Percentiles rank a stretch among this genome's conserved stretches.
Conservation (phyloP, 2,329 filamentous ascomycete genomes). For the Ophiocordyceps unilateralis region DNA sequence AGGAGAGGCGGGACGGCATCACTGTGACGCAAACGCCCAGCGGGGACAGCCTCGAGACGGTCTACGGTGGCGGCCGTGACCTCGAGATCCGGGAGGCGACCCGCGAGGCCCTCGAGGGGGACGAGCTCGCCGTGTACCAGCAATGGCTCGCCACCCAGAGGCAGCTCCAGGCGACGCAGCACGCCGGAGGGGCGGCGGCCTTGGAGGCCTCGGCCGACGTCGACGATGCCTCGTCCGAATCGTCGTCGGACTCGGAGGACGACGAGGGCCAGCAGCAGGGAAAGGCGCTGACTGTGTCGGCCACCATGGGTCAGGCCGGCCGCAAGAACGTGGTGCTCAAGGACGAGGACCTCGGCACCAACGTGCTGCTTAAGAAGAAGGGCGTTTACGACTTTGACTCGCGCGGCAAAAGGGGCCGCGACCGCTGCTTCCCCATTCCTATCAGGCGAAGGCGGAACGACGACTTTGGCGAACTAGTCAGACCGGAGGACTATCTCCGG, state of each 20-base stretch:
- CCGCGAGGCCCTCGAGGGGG: constrained; percentile 50
- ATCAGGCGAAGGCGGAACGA: constrained; percentile 65
- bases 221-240: constrained; percentile 74
- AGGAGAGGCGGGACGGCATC: constrained; percentile 46
- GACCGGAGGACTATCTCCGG: constrained; percentile 81
- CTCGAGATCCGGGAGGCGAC: constrained; percentile 43
- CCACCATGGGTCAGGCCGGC: constrained; percentile 65
- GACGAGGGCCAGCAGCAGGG: constrained; percentile 84
- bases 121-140: constrained; percentile 70
- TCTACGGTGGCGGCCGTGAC: constrained; percentile 45
- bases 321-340: constrained; percentile 74
- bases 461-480: constrained; percentile 87
- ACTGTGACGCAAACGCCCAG: constrained; percentile 35
- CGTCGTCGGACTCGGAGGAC: constrained; percentile 72
- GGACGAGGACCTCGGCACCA: constrained; percentile 83
- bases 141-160: constrained; percentile 82
- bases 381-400: constrained; percentile 90
- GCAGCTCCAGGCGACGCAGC: constrained; percentile 68
- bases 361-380: constrained; percentile 74
- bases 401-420: constrained; percentile 75
- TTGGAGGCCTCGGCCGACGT: constrained; percentile 57
- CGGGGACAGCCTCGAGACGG: constrained; percentile 46
- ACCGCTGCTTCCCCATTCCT: constrained; percentile 81
- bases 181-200: constrained; percentile 47
- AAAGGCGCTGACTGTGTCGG: constrained; percentile 75